Evolutionary conservation across 2,329 filamentous ascomycete species (phyloP).

Genomic region (Paracoccidioides lutzii): DNA sequence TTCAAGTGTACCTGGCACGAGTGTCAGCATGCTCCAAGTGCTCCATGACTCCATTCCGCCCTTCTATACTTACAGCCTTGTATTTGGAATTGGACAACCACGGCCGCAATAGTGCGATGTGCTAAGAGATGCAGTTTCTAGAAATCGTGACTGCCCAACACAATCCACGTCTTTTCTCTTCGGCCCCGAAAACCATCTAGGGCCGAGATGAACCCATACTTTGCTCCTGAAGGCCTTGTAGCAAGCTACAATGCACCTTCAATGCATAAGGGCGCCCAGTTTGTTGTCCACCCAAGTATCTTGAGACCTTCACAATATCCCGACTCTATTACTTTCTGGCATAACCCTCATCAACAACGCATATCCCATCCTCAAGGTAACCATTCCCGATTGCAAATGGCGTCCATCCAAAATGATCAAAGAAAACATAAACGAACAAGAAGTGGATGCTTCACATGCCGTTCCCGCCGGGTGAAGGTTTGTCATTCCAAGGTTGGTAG

Average conservation of each 20-base stretch:
- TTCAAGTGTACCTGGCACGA: background rate
- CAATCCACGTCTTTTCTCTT: background rate
- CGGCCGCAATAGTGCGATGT: background rate
- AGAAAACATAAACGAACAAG: constrained; percentile 88
- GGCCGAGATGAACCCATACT: constrained; percentile 2
- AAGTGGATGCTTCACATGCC: constrained; percentile 88
- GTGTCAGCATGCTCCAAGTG: background rate
- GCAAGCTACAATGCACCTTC: background rate
- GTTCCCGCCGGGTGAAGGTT: constrained; percentile 71
- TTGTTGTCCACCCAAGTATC: background rate
- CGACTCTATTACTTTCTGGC: constrained; percentile 33
- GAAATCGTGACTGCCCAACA: constrained; percentile 8
- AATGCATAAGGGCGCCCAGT: background rate
- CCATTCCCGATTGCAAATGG: constrained; percentile 19
- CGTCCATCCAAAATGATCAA: constrained; percentile 40
- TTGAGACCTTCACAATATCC: constrained; percentile 17
- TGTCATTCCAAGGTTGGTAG: constrained; percentile 7
- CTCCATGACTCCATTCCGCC: background rate
- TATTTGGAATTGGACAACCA: background rate
- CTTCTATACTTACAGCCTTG: background rate
- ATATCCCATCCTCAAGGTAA: constrained; percentile 18
- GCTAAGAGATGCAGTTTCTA: constrained; percentile 8
- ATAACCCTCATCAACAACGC: constrained; percentile 19
- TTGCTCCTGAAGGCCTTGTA: background rate
- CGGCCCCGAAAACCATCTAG: background rate